These are phyloP conservation scores for Wallacemonas sp. DNA, from an alignment of 208 protist species.

Conservation along the genomic window DNA sequence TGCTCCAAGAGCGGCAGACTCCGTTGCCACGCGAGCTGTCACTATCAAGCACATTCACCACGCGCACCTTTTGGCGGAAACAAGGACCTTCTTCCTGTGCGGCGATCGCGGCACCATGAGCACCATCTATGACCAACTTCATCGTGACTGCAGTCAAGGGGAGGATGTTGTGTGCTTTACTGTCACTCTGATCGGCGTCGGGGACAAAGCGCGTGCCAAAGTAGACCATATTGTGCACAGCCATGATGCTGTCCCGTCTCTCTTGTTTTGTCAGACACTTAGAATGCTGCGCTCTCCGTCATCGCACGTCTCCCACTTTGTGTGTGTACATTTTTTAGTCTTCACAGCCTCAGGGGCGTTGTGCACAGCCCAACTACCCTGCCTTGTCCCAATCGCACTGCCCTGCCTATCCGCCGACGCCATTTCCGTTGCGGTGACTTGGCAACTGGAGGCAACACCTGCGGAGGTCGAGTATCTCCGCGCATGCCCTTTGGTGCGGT, in stretches of 20 bases:
- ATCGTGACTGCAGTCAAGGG: constrained; percentile 14
- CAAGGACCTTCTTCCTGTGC: not conserved
- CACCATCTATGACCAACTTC: constrained; percentile 32
- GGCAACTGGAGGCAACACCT: constrained; percentile 28
- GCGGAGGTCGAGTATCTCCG: constrained; percentile 39
- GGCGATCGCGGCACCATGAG: constrained; percentile 3
- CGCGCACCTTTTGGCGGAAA: not conserved
- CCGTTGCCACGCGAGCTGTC: not conserved
- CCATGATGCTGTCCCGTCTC: constrained; percentile 30
- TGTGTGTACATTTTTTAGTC: constrained; percentile 42
- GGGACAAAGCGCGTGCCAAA: constrained; percentile 8
- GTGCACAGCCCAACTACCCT: constrained; percentile 36
- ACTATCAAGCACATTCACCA: not conserved
- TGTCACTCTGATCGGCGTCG: not conserved
- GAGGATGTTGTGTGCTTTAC: constrained; percentile 34
- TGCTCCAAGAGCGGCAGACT: no score
- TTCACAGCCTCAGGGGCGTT: constrained; percentile 29
- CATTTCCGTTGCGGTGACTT: constrained; percentile 27
- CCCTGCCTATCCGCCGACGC: constrained; percentile 14
- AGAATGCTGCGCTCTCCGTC: not conserved
- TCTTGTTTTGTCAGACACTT: constrained; percentile 44
- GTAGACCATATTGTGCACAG: constrained; percentile 31
- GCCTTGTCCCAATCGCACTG: constrained; percentile 28
- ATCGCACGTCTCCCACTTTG: constrained; percentile 10
- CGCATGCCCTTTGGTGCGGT: constrained; percentile 33